phyloP scores from a whole-genome alignment of 129 eudicot species.

The Rutidosis leptorrhynchoides region DNA sequence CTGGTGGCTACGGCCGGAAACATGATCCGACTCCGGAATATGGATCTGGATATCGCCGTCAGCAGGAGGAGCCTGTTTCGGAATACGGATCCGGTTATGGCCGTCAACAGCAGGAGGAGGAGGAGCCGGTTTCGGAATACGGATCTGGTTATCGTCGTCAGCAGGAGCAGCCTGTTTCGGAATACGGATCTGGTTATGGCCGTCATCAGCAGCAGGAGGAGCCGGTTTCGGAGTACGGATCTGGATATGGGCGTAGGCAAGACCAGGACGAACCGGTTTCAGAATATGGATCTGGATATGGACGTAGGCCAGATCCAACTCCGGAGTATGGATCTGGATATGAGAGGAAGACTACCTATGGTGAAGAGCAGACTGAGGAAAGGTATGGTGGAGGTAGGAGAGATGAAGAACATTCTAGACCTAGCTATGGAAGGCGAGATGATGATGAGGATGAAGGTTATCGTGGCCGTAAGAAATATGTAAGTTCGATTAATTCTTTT shows the following conservation, averaged over 20 bases:
- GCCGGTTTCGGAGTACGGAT: constrained; percentile 35
- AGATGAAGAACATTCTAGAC: constrained; percentile 30
- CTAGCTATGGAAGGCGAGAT: constrained; percentile 35
- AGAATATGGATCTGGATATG: constrained; percentile 44
- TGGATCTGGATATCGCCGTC: not conserved
- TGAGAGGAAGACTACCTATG: constrained; percentile 8
- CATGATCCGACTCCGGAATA: constrained; percentile 40
- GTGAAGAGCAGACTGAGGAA: constrained; percentile 26
- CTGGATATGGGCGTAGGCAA: constrained; percentile 23
- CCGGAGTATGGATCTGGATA: constrained; percentile 26
- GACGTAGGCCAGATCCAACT: constrained; percentile 29
- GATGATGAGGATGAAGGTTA: constrained; percentile 49
- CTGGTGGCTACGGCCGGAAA: constrained; percentile 48
- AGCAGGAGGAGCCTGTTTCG: constrained; percentile 25
- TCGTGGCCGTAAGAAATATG: constrained; percentile 75
- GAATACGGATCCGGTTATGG: constrained; percentile 42
- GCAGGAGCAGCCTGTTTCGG: constrained; percentile 27
- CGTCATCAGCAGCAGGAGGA: constrained; percentile 32
- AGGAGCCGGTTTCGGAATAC: constrained; percentile 32
- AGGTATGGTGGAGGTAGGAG: constrained; percentile 35
- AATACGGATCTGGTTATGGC: constrained; percentile 56
- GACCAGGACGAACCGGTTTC: constrained; percentile 20
- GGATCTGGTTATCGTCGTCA: constrained; percentile 51
- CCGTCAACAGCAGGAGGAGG: constrained; percentile 28
- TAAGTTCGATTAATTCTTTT: constrained; percentile 31